phyloP scores from a whole-genome alignment of 1,284 basidiomycete genomes.

The Sphaerobolus stellatus region DNA sequence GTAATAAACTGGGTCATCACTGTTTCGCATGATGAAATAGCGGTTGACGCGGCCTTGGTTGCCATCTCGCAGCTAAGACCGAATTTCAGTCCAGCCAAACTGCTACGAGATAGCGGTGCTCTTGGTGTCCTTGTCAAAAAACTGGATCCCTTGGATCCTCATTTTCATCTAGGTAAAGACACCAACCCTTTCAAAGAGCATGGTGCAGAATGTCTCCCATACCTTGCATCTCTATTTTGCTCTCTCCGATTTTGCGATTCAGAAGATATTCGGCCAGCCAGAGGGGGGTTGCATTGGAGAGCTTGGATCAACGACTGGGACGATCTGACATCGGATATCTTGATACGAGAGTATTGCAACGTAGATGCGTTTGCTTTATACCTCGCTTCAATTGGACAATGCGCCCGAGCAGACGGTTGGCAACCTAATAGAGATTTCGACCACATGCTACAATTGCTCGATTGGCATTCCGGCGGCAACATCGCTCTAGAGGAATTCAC shows the following conservation, averaged over 20 bases:
- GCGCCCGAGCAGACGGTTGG: constrained; percentile 8
- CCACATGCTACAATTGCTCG: constrained; percentile 6
- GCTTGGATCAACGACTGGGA: constrained; percentile 8
- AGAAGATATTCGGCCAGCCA: neutral
- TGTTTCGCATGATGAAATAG: neutral
- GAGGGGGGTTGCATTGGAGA: constrained; percentile 5
- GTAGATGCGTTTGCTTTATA: constrained; percentile 6
- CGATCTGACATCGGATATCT: constrained; percentile 5
- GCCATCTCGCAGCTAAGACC: constrained; percentile 1
- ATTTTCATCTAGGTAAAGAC: neutral
- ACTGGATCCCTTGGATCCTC: neutral
- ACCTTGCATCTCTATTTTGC: constrained; percentile 8
- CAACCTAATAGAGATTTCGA: constrained; percentile 4
- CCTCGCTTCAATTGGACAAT: constrained; percentile 5
- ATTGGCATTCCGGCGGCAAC: neutral
- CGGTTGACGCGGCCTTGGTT: constrained; percentile 4
- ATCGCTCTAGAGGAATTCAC: neutral
- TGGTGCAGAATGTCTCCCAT: constrained; percentile 3
- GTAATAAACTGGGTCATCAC: constrained; percentile 3
- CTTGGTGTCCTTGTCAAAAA: neutral
- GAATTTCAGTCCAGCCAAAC: constrained; percentile 2
- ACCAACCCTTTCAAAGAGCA: neutral
- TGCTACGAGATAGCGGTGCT: constrained; percentile 4
- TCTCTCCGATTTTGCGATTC: constrained; percentile 2
- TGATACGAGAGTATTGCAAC: constrained; percentile 5